Conservation (phyloP, 257 asterid genomes). For the Scutellaria baicalensis region DNA sequence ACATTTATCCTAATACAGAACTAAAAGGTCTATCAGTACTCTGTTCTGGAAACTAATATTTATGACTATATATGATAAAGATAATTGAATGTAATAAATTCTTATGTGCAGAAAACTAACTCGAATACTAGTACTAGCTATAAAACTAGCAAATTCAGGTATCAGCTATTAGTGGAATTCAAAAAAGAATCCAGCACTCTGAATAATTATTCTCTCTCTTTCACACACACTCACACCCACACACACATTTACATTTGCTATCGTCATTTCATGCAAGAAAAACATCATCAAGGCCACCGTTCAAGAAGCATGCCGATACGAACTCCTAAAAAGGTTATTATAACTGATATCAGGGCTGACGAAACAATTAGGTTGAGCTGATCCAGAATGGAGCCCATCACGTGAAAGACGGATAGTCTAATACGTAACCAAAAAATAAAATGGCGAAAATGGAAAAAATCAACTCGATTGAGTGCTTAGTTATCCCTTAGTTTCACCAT, state of each 20-base stretch:
- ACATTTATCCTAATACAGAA: background rate
- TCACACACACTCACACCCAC: background rate
- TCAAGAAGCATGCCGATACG: background rate
- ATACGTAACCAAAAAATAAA: background rate
- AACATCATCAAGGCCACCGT: background rate
- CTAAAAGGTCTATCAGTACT: background rate
- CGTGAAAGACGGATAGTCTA: background rate
- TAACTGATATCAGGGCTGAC: slow-evolving; percentile 5
- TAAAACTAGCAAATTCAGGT: background rate
- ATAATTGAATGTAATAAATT: background rate
- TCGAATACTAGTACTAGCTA: background rate
- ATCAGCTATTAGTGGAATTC: background rate
- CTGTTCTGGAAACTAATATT: background rate
- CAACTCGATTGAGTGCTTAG: background rate
- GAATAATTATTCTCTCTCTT: background rate
- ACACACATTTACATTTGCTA: background rate
- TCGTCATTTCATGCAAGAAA: background rate
- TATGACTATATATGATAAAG: background rate
- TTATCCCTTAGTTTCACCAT: background rate
- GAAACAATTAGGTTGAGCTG: background rate
- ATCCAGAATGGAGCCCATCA: background rate
- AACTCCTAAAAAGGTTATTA: background rate
- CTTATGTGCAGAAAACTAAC: background rate
- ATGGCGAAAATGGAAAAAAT: background rate
- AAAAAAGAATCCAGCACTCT: background rate